A percentile compares a stretch with the other conserved stretches of the same genome.
These are phyloP conservation scores for Verticillium zaregamsianum DNA, from an alignment of 2,329 filamentous ascomycete species.

Conservation along the genomic window DNA sequence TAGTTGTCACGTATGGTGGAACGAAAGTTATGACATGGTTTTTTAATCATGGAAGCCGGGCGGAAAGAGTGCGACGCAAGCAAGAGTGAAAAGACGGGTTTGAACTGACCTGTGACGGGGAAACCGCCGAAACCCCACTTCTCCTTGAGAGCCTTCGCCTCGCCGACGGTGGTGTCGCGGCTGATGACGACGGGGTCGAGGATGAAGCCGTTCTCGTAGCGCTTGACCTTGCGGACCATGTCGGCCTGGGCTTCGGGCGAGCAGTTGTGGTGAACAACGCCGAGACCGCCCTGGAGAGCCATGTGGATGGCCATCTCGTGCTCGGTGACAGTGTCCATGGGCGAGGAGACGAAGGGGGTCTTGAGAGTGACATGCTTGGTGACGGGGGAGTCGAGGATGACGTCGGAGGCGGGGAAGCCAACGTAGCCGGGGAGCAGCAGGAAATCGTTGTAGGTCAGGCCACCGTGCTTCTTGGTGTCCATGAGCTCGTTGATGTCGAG, in stretches of 20 bases:
- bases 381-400: conserved; percentile 82
- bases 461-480: conserved; percentile 86
- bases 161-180: conserved; percentile 80
- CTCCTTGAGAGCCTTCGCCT: conserved; percentile 90
- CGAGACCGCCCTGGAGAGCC: conserved; percentile 80
- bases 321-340: conserved; percentile 99
- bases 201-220: conserved; percentile 99
- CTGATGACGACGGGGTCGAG: conserved; percentile 90
- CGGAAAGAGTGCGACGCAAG: conserved; percentile 13
- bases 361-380: conserved; percentile 96
- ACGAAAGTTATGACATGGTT: conserved; percentile 98
- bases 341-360: conserved; percentile 94
- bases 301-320: conserved; percentile 99
- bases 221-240: conserved; percentile 99
- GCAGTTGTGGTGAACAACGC: conserved; percentile 99
- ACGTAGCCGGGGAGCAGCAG: conserved; percentile 95
- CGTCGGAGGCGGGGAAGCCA: conserved; percentile 90
- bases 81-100: conserved; percentile 8
- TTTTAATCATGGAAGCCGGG: conserved; percentile 68
- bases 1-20: conserved; percentile 86
- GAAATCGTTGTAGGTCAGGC: conserved; percentile 98
- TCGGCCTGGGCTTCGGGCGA: conserved; percentile 95
- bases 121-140: conserved; percentile 99
- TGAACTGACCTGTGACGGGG: conserved; percentile 87
- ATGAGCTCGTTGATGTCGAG: conserved; percentile 82